A percentile compares a stretch with the other conserved stretches of the same genome.
Conservation (phyloP, 495 filamentous ascomycete species). For the Xylaria flabelliformis region DNA sequence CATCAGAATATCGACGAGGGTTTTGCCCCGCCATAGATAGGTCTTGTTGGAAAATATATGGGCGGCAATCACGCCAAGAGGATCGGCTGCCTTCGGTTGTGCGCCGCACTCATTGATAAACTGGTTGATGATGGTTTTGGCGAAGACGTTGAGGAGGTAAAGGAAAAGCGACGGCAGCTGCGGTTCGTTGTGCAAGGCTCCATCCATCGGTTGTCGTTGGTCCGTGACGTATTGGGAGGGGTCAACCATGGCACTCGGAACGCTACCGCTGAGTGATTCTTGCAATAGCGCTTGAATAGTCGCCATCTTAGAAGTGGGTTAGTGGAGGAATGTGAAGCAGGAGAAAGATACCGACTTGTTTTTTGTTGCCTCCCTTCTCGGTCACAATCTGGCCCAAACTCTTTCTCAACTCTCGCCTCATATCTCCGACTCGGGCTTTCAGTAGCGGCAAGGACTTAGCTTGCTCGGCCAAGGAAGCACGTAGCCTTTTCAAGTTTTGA, state of each 20-base stretch:
- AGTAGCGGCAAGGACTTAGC: constrained; percentile 53
- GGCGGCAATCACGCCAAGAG: constrained; percentile 77
- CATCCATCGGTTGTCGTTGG: constrained; percentile 58
- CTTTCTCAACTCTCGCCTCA: constrained; percentile 73
- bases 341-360: constrained; percentile 53
- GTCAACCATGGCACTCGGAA: constrained; percentile 65
- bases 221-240: constrained; percentile 70
- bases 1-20: constrained; percentile 84
- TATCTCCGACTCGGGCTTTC: constrained; percentile 73
- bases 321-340: constrained; percentile 2
- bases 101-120: constrained; percentile 76
- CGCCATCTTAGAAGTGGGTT: constrained; percentile 46
- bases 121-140: constrained; percentile 77
- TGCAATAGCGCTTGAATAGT: constrained; percentile 51
- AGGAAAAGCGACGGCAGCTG: constrained; percentile 71
- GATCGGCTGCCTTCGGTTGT: constrained; percentile 74
- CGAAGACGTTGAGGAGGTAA: constrained; percentile 82
- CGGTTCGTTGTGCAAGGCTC: constrained; percentile 59
- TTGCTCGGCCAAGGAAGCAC: constrained; percentile 61
- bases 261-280: constrained; percentile 47
- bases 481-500: constrained; percentile 72
- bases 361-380: constrained; percentile 66
- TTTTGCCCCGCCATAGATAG: constrained; percentile 71
- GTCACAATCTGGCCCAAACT: constrained; percentile 76
- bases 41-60: constrained; percentile 73